phyloP scores from a whole-genome alignment of 768 basidiomycete species.

The Clitopilus hobsonii region DNA sequence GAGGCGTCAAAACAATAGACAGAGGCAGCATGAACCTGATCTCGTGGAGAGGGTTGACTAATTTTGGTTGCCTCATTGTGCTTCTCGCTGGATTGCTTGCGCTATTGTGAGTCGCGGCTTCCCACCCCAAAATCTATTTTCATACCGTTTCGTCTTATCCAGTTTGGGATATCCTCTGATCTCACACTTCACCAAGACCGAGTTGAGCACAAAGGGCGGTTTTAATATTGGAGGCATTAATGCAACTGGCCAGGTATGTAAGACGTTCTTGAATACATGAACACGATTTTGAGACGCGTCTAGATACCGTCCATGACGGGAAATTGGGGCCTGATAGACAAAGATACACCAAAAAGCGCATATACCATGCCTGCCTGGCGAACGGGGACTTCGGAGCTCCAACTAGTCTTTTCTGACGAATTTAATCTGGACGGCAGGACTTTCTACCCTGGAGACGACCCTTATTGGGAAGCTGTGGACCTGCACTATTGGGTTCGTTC shows the following conservation, averaged over 20 bases:
- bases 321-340: slow-evolving; percentile 51
- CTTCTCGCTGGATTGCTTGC: slow-evolving; percentile 42
- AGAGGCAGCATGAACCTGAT: slow-evolving; percentile 28
- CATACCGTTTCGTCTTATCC: not conserved
- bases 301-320: slow-evolving; percentile 58
- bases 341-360: slow-evolving; percentile 49
- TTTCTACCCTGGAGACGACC: slow-evolving; percentile 81
- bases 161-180: slow-evolving; percentile 36
- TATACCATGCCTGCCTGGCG: slow-evolving; percentile 53
- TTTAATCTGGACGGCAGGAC: slow-evolving; percentile 69
- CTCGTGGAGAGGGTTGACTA: slow-evolving; percentile 52
- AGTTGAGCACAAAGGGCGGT: slow-evolving; percentile 21
- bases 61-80: slow-evolving; percentile 56
- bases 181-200: slow-evolving; percentile 21
- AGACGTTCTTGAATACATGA: no score
- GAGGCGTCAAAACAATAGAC: slow-evolving; percentile 17
- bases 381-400: slow-evolving; percentile 43
- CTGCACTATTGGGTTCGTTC: slow-evolving; percentile 67
- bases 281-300: no score
- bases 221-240: slow-evolving; percentile 54
- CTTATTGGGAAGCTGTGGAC: slow-evolving; percentile 80
- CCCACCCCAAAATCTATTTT: no score
- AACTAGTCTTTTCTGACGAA: slow-evolving; percentile 75
- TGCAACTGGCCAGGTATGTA: slow-evolving; percentile 47
- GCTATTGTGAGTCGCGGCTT: slow-evolving; percentile 52